These are phyloP conservation scores for Iberis pinnata DNA, from an alignment of 345 rosid genomes.

Conservation along the genomic window DNA sequence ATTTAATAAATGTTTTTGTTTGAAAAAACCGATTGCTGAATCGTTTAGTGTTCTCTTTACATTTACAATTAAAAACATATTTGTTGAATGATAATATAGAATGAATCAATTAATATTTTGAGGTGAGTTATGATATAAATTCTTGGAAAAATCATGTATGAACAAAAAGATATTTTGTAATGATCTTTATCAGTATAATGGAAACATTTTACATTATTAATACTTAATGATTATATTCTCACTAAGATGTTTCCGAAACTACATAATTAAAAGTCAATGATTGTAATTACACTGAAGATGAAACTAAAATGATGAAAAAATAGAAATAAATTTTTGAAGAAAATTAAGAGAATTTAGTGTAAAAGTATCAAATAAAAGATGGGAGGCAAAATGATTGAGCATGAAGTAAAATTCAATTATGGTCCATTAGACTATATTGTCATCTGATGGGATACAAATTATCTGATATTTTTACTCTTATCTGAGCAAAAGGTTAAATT, in stretches of 20 bases:
- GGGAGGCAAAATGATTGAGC: constrained; percentile 39
- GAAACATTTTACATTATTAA: constrained; percentile 19
- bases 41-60: too few species aligned
- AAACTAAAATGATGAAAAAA: background rate
- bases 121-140: background rate
- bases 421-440: constrained; percentile 20
- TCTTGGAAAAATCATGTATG: constrained; percentile 17
- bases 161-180: constrained; percentile 24
- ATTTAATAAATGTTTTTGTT: too few species aligned
- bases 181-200: constrained; percentile 18
- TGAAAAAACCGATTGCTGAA: too few species aligned
- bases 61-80: too few species aligned
- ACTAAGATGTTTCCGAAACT: constrained; percentile 20
- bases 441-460: background rate
- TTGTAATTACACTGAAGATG: constrained; percentile 27
- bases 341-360: background rate
- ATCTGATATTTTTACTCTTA: background rate
- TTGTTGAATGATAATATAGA: background rate
- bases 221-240: constrained; percentile 27
- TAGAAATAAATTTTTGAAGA: background rate
- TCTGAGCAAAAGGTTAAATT: constrained; percentile 14
- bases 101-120: background rate
- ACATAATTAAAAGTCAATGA: constrained; percentile 28
- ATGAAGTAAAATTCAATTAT: constrained; percentile 23
- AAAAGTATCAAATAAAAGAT: constrained; percentile 6